Conservation (phyloP, 176 grass and related monocot genomes). For the Typha latifolia region DNA sequence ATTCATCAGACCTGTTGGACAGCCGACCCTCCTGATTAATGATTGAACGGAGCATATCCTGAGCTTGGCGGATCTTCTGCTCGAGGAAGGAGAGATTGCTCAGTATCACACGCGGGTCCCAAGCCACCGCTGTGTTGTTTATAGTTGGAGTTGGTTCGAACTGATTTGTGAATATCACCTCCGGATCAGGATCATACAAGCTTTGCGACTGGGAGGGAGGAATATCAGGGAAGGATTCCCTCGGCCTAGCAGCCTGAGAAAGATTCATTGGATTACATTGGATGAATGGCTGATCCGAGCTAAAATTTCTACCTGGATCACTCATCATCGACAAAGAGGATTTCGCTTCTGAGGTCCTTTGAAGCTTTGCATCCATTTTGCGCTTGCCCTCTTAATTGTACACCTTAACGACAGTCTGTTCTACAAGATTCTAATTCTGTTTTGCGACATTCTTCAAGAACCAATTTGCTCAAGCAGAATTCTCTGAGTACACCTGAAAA, state of each 20-base stretch:
- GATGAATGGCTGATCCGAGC: conserved; percentile 21
- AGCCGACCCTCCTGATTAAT: conserved; percentile 38
- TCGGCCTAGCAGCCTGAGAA: conserved; percentile 30
- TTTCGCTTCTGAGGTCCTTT: conserved; percentile 40
- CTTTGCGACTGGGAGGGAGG: conserved; percentile 35
- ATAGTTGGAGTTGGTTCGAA: conserved; percentile 38
- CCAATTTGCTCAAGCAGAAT: too few relatives aligned
- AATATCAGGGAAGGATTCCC: conserved; percentile 40
- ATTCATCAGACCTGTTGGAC: conserved; percentile 29
- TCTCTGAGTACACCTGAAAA: too few relatives aligned
- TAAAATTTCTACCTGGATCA: conserved; percentile 17
- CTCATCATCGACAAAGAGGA: conserved; percentile 28
- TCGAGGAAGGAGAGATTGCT: conserved; percentile 74
- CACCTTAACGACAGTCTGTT: too few relatives aligned
- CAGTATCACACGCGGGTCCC: conserved; percentile 62
- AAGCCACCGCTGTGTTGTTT: conserved; percentile 34
- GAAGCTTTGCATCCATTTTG: conserved; percentile 27
- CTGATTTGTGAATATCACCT: conserved; percentile 35
- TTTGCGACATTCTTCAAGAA: too few relatives aligned
- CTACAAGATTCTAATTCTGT: too few relatives aligned
- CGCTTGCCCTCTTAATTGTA: conserved; percentile 3
- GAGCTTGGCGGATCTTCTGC: conserved; percentile 85
- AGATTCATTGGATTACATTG: conserved; percentile 27
- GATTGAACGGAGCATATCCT: conserved; percentile 62
- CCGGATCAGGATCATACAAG: conserved; percentile 38